Base-by-base conservation (phyloP, 2,329 filamentous ascomycete genomes). In the Arachnomyces sp. region DNA sequence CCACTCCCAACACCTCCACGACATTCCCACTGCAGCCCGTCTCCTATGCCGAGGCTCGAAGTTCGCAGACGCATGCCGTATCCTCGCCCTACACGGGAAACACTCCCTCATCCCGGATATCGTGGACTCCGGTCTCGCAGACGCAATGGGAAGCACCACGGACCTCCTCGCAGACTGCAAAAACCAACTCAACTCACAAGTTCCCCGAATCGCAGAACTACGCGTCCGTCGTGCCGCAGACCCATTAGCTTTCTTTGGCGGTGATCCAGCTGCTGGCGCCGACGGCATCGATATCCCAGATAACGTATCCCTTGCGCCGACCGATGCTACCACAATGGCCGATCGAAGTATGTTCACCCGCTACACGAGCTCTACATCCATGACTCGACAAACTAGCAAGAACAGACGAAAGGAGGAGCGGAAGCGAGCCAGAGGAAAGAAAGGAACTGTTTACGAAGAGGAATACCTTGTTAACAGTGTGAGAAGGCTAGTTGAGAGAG, bases 361-460 rank as follows among this genome's bases (percentile, higher is more conserved):
- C 14, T 96, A 95, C 65, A 94, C 88, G 1, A 83, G 82, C 45
- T 72, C 71, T 6, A 56, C 46, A 44, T 58, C 41, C 46, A 86
- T 14, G 73, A 79, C 2, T 36, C 76, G 88, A 9, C 84, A 84
- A 43, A 95, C 87, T 31, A 84, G 79, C 56, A 94, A 92, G 71
- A 95, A 94, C 57, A 80, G 88, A 38, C 74, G 83, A 16, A 75
- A 88, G 14, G 92, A 98, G 63, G 92, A 98, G 71, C 80, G 94
- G 61, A 98, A 98, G 74, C 80, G 90, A 12, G 92, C 92, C 0
- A 73, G 87, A 6, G 92, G 92, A 16, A 90, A 95, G 61, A 96
- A 96, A 70, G 92, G 92, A 8, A 95, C 86, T 12, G 86, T 98
- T 4, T 98, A 98, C 62, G 92, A 98, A 62, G 90, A 96, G 58